These are phyloP conservation scores for Vaccinium myrtillus DNA, from an alignment of 148 eudicot genomes.

Conservation along the genomic window DNA sequence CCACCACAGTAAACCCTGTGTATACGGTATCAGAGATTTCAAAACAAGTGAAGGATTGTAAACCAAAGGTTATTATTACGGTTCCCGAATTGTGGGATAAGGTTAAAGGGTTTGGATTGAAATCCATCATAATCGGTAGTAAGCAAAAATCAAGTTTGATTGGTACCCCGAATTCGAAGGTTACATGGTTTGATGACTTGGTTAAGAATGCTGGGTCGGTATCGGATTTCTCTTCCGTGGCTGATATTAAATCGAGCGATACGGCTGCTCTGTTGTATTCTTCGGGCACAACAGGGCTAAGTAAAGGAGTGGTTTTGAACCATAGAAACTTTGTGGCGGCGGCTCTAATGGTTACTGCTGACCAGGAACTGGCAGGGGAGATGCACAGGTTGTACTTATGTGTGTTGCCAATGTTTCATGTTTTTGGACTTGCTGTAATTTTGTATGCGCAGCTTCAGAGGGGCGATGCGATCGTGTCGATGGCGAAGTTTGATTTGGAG, in stretches of 20 bases:
- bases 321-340: conserved; percentile 71
- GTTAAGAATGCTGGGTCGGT: conserved; percentile 32
- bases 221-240: conserved; percentile 28
- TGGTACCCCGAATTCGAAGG: conserved; percentile 11
- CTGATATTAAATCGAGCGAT: conserved; percentile 38
- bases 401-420: conserved; percentile 82
- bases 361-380: conserved; percentile 53
- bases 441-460: conserved; percentile 59
- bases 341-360: conserved; percentile 45
- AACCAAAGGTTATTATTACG: conserved; percentile 53
- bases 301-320: conserved; percentile 71
- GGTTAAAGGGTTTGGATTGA: conserved; percentile 42
- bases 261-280: conserved; percentile 66
- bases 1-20: conserved; percentile 61
- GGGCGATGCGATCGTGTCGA: conserved; percentile 49
- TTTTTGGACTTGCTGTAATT: conserved; percentile 60
- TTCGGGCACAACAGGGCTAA: conserved; percentile 75
- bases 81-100: conserved; percentile 46
- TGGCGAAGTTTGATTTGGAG: conserved; percentile 60
- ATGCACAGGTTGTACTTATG: conserved; percentile 43
- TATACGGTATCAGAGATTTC: conserved; percentile 56
- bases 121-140: conserved; percentile 45
- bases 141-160: conserved; percentile 1
- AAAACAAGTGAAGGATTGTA: conserved; percentile 60
- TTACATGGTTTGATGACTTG: conserved; percentile 43